Base-by-base conservation (phyloP, 768 basidiomycete species). In the Crucibulum laeve region DNA sequence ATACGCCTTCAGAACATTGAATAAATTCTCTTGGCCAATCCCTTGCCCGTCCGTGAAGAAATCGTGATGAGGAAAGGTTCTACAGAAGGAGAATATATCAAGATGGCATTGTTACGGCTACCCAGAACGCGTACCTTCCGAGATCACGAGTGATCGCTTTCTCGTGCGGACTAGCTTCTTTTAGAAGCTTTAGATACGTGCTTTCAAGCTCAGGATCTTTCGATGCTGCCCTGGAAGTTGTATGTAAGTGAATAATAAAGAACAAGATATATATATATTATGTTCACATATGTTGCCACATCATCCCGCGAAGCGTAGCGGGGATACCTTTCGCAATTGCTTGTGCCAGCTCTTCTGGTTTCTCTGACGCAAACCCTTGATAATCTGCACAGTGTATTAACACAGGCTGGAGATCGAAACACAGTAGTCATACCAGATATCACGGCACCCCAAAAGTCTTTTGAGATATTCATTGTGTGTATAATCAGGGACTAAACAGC, bases 1-100 rank as follows among this genome's bases (percentile, higher is more conserved):
- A 61, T 98, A 99, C 7, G 96, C 96, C 61, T 98, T 98, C 24
- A 97, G 73, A 25, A 99, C 94, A 58, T 97, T 98, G 70, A 97
- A 97, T 25, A 99, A 64, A 56, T 95, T 94, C 63, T 97, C 95
- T 61, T 98, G 94, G 2, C 96, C 96, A 21, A 94, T 86, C 6
- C 95, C 96, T 54, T 89, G 87, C 2, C 86, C 92, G 52, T 96
- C 89, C 33, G 81, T 91, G 63, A 98, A 99, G 68, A 91, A 97
- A 36, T 89, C 86, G 55, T 98, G 94, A 58, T 93, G 89, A 19
- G 96, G 96, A 65, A 99, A 97, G 3, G 96, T 99, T 60, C 91
- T 88, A 49, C 15, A 40, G 25, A 35, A 40, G 35, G 34, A 47
- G 23, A 35, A 44, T 25, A 36, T 42, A 18, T 41, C 11, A 23